Evolutionary conservation across 257 asterid species (phyloP).

Genomic region (Capsicum rhomboideum): DNA sequence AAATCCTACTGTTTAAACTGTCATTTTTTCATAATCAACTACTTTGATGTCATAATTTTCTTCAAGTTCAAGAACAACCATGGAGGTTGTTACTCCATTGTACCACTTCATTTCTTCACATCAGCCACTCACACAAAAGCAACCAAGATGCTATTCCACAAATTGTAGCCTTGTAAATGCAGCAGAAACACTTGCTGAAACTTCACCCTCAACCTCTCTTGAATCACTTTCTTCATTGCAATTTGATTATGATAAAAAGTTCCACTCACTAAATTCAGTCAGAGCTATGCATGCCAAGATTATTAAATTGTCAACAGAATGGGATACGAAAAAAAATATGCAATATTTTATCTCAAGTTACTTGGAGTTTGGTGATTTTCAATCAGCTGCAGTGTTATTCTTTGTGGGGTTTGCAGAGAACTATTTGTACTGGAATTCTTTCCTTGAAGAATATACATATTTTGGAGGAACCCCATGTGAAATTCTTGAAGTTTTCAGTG

Average conservation of each 20-base stretch:
- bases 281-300: conserved; percentile 58
- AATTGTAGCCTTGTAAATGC: conserved; percentile 18
- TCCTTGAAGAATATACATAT: conserved; percentile 34
- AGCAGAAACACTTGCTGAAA: conserved; percentile 22
- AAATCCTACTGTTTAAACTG: neutral
- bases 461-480: conserved; percentile 42
- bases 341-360: conserved; percentile 38
- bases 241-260: conserved; percentile 8
- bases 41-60: neutral
- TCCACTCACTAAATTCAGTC: conserved; percentile 18
- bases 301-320: conserved; percentile 26
- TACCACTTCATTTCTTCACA: conserved; percentile 20
- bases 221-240: conserved; percentile 12
- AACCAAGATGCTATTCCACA: conserved; percentile 4
- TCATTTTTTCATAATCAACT: neutral
- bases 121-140: conserved; percentile 6
- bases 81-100: conserved; percentile 33
- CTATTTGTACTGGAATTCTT: conserved; percentile 35
- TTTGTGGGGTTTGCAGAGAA: conserved; percentile 33
- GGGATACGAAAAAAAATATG: conserved; percentile 22
- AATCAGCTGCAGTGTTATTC: conserved; percentile 39
- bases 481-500: conserved; percentile 42
- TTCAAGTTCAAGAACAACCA: conserved; percentile 9
- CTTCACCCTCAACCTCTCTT: conserved; percentile 15
- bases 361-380: conserved; percentile 40